Conservation (phyloP, 2,329 filamentous ascomycete genomes). For the Plectosphaerella sp. region DNA sequence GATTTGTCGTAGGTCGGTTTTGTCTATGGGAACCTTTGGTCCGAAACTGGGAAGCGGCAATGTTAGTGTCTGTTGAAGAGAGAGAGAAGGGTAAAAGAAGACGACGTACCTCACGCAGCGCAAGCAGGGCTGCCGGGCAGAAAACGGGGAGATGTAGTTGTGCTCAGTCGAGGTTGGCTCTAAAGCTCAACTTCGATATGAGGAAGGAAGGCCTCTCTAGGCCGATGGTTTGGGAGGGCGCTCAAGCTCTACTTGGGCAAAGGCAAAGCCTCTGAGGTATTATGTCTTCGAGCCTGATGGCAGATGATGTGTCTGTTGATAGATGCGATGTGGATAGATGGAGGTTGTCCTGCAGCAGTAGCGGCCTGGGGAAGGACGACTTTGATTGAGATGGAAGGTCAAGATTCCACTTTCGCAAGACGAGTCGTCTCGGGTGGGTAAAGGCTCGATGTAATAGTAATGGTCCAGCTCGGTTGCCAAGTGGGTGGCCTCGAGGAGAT, state of each 20-base stretch:
- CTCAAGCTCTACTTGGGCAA: neutral
- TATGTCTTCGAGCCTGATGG: neutral
- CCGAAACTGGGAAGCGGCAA: slow-evolving; percentile 31
- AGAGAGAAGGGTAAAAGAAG: neutral
- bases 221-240: slow-evolving; percentile 8
- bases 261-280: neutral
- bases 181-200: slow-evolving; percentile 12
- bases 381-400: neutral
- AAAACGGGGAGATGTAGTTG: slow-evolving; percentile 29
- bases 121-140: slow-evolving; percentile 77
- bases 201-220: neutral
- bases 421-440: neutral
- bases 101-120: slow-evolving; percentile 71
- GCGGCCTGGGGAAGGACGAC: neutral
- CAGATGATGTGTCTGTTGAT: neutral
- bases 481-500: neutral
- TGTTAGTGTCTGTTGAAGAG: neutral
- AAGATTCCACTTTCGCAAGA: neutral
- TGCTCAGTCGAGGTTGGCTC: slow-evolving; percentile 46
- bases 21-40: slow-evolving; percentile 48
- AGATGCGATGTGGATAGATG: neutral
- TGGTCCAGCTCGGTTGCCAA: neutral
- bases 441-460: neutral
- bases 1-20: slow-evolving; percentile 46
- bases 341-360: neutral